Conservation (phyloP, 1,284 basidiomycete species). For the Ceratobasidium sp. region DNA sequence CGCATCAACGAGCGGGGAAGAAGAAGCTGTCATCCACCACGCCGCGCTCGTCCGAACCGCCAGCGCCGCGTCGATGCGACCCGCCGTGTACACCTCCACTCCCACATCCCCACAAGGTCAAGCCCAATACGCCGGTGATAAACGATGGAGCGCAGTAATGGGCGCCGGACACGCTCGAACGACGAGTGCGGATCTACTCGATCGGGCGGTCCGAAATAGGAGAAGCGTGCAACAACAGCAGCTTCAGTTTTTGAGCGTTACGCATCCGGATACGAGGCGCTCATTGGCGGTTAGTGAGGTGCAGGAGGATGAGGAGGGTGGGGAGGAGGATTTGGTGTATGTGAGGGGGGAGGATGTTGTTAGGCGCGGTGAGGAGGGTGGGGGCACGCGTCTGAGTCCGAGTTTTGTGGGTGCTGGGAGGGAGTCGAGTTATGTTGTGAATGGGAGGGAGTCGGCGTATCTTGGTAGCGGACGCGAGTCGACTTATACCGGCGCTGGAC, state of each 20-base stretch:
- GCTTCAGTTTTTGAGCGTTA: conserved; percentile 22
- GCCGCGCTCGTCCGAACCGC: conserved; percentile 37
- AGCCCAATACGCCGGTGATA: not conserved
- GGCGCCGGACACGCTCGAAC: conserved; percentile 18
- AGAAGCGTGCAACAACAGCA: conserved; percentile 10
- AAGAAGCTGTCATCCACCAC: conserved; percentile 27
- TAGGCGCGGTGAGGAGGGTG: not conserved
- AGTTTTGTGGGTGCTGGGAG: too few relatives aligned
- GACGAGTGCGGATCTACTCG: conserved; percentile 32
- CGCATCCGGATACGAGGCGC: conserved; percentile 21
- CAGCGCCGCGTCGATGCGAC: conserved; percentile 9
- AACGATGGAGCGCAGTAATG: not conserved
- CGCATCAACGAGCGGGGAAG: not conserved
- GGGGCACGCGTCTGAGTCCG: too few relatives aligned
- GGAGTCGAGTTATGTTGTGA: too few relatives aligned
- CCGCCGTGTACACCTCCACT: conserved; percentile 28
- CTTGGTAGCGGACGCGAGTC: not conserved
- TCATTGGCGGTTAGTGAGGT: not conserved
- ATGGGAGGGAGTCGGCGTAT: conserved; percentile 21
- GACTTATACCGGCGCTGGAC: not conserved
- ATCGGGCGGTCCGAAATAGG: conserved; percentile 11
- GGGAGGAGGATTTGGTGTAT: conserved; percentile 38
- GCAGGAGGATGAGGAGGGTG: not conserved
- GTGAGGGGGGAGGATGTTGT: conserved; percentile 12
- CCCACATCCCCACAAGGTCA: not conserved